These are phyloP conservation scores for Phoma sp. DNA, from an alignment of 2,329 filamentous ascomycete genomes.

Conservation along the genomic window DNA sequence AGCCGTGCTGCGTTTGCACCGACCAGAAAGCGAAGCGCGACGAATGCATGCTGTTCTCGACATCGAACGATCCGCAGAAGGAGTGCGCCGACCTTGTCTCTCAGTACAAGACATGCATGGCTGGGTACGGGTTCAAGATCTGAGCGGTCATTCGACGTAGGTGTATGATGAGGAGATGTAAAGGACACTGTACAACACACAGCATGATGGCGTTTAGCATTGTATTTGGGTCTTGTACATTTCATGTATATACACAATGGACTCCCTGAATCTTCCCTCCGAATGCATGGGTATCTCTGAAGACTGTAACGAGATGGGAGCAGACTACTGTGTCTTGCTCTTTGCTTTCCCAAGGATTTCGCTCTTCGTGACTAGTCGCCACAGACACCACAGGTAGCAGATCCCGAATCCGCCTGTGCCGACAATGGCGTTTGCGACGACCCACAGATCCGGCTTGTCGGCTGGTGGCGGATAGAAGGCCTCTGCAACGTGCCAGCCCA, in stretches of 20 bases:
- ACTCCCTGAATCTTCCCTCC: conserved; percentile 40
- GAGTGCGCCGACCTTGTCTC: conserved; percentile 85
- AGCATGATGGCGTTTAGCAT: conserved; percentile 42
- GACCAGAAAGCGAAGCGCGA: conserved; percentile 90
- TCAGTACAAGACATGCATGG: conserved; percentile 91
- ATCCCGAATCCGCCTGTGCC: conserved; percentile 84
- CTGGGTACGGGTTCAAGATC: conserved; percentile 84
- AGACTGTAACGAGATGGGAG: not conserved
- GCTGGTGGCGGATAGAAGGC: conserved; percentile 70
- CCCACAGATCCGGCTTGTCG: conserved; percentile 91
- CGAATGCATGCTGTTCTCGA: conserved; percentile 99
- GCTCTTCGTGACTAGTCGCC: conserved; percentile 68
- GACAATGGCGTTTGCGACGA: conserved; percentile 86
- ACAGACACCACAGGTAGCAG: conserved; percentile 91
- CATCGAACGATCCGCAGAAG: conserved; percentile 76
- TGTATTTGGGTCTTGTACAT: conserved; percentile 19
- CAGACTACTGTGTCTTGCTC: conserved; percentile 49
- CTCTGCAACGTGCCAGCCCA: conserved; percentile 80
- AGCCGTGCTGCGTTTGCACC: conserved; percentile 99
- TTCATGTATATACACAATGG: conserved; percentile 27
- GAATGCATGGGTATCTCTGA: conserved; percentile 18
- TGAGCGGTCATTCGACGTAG: conserved; percentile 9
- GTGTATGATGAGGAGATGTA: conserved; percentile 15
- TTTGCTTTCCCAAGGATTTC: conserved; percentile 49
- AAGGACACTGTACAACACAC: conserved; percentile 36